These are phyloP conservation scores for Cercospora sp. DNA, from an alignment of 2,329 filamentous ascomycete species.

Conservation along the genomic window DNA sequence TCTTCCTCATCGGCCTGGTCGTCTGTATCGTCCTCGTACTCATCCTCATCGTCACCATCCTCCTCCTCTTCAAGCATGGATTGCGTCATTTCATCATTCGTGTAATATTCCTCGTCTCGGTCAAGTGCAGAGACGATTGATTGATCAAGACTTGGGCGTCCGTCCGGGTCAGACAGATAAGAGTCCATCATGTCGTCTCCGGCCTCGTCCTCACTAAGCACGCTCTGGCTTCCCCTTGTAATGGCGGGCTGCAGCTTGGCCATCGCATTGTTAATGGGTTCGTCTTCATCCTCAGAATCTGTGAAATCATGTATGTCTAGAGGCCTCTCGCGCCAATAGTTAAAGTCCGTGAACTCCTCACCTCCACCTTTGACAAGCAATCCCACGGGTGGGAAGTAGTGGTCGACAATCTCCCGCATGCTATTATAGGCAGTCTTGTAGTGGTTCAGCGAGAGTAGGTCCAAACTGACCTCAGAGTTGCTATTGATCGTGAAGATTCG, in stretches of 20 bases:
- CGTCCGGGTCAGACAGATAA: constrained; percentile 23
- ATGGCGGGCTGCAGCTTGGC: constrained; percentile 16
- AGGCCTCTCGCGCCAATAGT: constrained; percentile 86
- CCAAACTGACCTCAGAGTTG: constrained; percentile 90
- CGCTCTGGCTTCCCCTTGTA: constrained; percentile 23
- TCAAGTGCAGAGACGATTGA: constrained; percentile 25
- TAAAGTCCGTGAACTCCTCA: constrained; percentile 96
- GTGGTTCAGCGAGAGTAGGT: constrained; percentile 86
- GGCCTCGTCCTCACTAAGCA: constrained; percentile 39
- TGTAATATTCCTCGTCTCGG: constrained; percentile 18
- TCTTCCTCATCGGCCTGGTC: constrained; percentile 19
- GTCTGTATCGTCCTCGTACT: constrained; percentile 20
- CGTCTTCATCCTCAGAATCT: constrained; percentile 68
- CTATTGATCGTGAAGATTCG: constrained; percentile 99
- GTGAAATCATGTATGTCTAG: constrained; percentile 87
- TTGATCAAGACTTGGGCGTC: constrained; percentile 27
- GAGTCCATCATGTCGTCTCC: constrained; percentile 29
- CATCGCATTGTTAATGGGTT: constrained; percentile 24
- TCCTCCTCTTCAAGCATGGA: constrained; percentile 30
- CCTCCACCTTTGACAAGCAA: constrained; percentile 84
- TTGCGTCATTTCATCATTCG: constrained; percentile 21
- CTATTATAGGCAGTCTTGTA: constrained; percentile 96
- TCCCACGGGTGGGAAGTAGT: constrained; percentile 93
- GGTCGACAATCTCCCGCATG: constrained; percentile 95
- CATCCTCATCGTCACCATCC: constrained; percentile 31